Percentiles rank a stretch among this genome's conserved stretches.
Evolutionary conservation across 257 asterid species (phyloP).

Genomic region (Verbascum thapsus): DNA sequence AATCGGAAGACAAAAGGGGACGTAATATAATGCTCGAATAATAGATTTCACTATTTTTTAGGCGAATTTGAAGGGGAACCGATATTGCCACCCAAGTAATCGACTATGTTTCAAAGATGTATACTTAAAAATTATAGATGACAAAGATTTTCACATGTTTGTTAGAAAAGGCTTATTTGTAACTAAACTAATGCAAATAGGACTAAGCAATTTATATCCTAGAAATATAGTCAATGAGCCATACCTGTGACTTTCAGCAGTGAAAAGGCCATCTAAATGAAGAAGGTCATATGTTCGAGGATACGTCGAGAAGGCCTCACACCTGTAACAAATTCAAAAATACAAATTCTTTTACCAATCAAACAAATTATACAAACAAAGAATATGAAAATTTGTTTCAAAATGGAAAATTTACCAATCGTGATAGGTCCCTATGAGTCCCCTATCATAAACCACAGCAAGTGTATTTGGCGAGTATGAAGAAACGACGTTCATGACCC

Average conservation of each 20-base stretch:
- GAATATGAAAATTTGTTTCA: neutral
- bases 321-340: slow-evolving; percentile 35
- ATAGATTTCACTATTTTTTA: too few relatives aligned
- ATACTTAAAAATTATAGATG: too few relatives aligned
- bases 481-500: slow-evolving; percentile 60
- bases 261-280: slow-evolving; percentile 57
- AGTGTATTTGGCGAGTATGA: slow-evolving; percentile 47
- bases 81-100: too few relatives aligned
- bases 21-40: too few relatives aligned
- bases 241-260: slow-evolving; percentile 59
- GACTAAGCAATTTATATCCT: neutral
- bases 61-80: too few relatives aligned
- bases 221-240: neutral
- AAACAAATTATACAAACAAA: neutral
- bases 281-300: slow-evolving; percentile 63
- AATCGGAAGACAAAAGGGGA: neutral
- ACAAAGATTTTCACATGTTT: too few relatives aligned
- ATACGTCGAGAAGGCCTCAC: slow-evolving; percentile 65
- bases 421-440: slow-evolving; percentile 53
- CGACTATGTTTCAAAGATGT: too few relatives aligned
- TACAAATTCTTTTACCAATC: slow-evolving; percentile 13
- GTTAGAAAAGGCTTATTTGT: too few relatives aligned
- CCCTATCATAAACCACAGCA: slow-evolving; percentile 47
- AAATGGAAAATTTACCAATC: slow-evolving; percentile 42
- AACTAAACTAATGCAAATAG: too few relatives aligned